phyloP scores from a whole-genome alignment of 805 yeast genomes.

The Pichia nakasei region DNA sequence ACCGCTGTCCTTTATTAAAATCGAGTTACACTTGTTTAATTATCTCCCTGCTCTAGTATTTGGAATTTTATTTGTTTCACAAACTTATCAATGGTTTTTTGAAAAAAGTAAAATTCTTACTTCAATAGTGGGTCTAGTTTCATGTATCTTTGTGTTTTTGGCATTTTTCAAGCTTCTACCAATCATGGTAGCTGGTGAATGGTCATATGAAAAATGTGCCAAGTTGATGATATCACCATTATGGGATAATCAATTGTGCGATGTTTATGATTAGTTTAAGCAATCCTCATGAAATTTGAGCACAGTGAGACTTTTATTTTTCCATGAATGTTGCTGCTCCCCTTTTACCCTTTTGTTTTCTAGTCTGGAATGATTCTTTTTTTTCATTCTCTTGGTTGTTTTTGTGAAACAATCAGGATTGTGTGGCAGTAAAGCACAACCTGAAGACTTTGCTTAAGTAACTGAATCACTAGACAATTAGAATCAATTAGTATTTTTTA shows the following conservation, averaged over 20 bases:
- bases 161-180: slow-evolving; percentile 31
- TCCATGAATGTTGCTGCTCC: too few species aligned
- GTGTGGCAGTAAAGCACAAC: too few species aligned
- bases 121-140: slow-evolving; percentile 15
- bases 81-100: slow-evolving; percentile 34
- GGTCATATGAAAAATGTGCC: slow-evolving; percentile 37
- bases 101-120: slow-evolving; percentile 25
- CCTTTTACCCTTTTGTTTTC: not conserved
- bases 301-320: too few species aligned
- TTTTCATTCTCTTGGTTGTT: too few species aligned
- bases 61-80: slow-evolving; percentile 36
- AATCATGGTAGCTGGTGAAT: slow-evolving; percentile 36
- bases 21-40: slow-evolving; percentile 35
- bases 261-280: slow-evolving; percentile 3
- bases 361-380: too few species aligned
- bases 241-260: slow-evolving; percentile 12
- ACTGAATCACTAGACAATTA: too few species aligned
- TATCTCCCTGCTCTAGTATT: slow-evolving; percentile 45
- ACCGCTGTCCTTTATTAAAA: slow-evolving; percentile 41
- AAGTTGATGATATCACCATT: slow-evolving; percentile 9
- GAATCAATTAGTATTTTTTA: too few species aligned
- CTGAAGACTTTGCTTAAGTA: too few species aligned
- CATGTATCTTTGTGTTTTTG: slow-evolving; percentile 16
- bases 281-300: too few species aligned
- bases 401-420: too few species aligned